A percentile compares a stretch with the other conserved stretches of the same genome.
Conservation (phyloP, 192 early-diverging fungal species). For the Coemansia sp. region DNA sequence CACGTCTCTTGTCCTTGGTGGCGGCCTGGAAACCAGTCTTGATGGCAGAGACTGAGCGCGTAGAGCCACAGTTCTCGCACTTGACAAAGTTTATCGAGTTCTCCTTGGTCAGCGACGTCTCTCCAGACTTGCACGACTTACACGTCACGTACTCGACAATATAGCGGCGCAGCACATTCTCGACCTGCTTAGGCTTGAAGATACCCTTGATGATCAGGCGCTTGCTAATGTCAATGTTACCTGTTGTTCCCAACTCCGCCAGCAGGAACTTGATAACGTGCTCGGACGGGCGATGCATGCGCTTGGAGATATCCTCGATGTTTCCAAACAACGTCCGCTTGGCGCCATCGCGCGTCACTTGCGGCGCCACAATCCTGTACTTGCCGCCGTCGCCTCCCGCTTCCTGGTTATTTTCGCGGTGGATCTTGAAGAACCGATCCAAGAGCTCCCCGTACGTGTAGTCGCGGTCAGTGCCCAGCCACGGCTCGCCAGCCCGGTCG, state of each 20-base stretch:
- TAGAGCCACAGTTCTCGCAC: slow-evolving; percentile 96
- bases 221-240: slow-evolving; percentile 89
- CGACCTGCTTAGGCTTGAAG: slow-evolving; percentile 99
- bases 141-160: slow-evolving; percentile 99
- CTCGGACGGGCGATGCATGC: slow-evolving; percentile 94
- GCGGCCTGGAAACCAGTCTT: slow-evolving; percentile 97
- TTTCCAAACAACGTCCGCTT: slow-evolving; percentile 98
- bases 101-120: slow-evolving; percentile 94
- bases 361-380: slow-evolving; percentile 93
- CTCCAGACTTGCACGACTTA: slow-evolving; percentile 97
- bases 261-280: slow-evolving; percentile 98
- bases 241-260: slow-evolving; percentile 98
- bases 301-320: slow-evolving; percentile 89
- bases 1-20: slow-evolving; percentile 52
- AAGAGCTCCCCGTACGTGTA: slow-evolving; percentile 94
- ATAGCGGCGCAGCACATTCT: slow-evolving; percentile 95
- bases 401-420: slow-evolving; percentile 93
- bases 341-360: slow-evolving; percentile 87
- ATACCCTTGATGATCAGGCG: slow-evolving; percentile 95
- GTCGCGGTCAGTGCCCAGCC: slow-evolving; percentile 88
- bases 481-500: slow-evolving; percentile 65
- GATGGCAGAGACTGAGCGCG: slow-evolving; percentile 92
- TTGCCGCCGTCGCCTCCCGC: slow-evolving; percentile 89
- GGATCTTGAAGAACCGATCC: slow-evolving; percentile 84
- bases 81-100: slow-evolving; percentile 95